Conservation (phyloP, 1,284 basidiomycete genomes). For the Cryptococcus depauperatus region DNA sequence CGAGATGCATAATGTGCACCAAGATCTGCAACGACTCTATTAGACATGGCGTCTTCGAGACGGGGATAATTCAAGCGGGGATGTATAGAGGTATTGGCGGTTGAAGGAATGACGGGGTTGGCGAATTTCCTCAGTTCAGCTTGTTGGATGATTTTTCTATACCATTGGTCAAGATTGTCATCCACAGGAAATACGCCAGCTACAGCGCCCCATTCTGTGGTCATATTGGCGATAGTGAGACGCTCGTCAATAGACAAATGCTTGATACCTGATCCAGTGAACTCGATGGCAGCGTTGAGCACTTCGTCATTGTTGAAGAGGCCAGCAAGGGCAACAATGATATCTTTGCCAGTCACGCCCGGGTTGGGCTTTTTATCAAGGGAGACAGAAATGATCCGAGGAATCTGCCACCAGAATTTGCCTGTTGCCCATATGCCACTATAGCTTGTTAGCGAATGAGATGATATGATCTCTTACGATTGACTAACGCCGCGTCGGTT, state of each 20-base stretch:
- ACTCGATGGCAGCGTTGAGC: conserved; percentile 96
- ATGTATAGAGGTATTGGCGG: conserved; percentile 51
- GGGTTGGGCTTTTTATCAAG: conserved; percentile 70
- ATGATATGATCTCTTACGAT: too few species aligned
- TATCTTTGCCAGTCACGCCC: conserved; percentile 96
- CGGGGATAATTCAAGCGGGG: conserved; percentile 75
- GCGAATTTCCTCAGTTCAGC: conserved; percentile 71
- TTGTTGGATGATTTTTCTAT: conserved; percentile 67
- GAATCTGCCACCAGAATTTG: conserved; percentile 99
- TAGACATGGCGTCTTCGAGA: conserved; percentile 58
- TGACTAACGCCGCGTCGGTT: conserved; percentile 50
- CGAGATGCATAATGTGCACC: conserved; percentile 80
- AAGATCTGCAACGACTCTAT: conserved; percentile 61
- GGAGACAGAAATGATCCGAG: conserved; percentile 91
- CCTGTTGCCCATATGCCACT: conserved; percentile 94
- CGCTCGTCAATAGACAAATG: conserved; percentile 82
- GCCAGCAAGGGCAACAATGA: conserved; percentile 94
- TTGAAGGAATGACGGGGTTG: conserved; percentile 23
- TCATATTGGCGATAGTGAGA: conserved; percentile 96
- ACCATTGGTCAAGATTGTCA: conserved; percentile 74
- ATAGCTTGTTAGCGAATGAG: conserved; percentile 1
- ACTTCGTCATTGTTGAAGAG: conserved; percentile 97
- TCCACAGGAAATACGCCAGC: conserved; percentile 95
- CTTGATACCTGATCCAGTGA: conserved; percentile 83
- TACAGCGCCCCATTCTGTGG: conserved; percentile 97